Percentiles rank a stretch among this genome's conserved stretches.
These are phyloP conservation scores for Dissophora ornata DNA, from an alignment of 192 early-diverging fungal species.

Conservation along the genomic window DNA sequence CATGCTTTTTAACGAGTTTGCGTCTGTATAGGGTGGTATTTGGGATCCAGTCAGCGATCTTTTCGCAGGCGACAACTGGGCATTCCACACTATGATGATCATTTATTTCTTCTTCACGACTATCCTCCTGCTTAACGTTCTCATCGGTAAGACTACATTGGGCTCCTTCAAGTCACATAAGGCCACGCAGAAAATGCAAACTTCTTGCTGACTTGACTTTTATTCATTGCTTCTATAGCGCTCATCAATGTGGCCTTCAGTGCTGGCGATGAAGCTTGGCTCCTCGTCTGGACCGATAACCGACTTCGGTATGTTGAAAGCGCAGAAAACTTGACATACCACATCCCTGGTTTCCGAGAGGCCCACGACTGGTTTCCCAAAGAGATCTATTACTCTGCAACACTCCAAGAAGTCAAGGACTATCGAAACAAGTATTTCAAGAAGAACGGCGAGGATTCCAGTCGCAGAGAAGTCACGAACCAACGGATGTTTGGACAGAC, in stretches of 20 bases:
- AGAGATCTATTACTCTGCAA: conserved; percentile 28
- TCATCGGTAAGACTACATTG: conserved; percentile 25
- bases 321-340: conserved; percentile 21
- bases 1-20: too few relatives aligned
- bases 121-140: conserved; percentile 32
- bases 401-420: conserved; percentile 8
- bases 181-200: not conserved
- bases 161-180: not conserved
- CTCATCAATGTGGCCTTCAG: conserved; percentile 33
- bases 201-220: not conserved
- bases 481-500: not conserved
- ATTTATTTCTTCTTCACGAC: conserved; percentile 34
- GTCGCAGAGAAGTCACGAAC: not conserved
- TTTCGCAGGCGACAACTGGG: conserved; percentile 6
- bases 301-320: conserved; percentile 21
- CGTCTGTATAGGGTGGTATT: conserved; percentile 14
- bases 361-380: conserved; percentile 7
- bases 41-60: conserved; percentile 25
- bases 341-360: conserved; percentile 32
- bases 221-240: conserved; percentile 5
- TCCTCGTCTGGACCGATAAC: conserved; percentile 21
- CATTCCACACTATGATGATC: conserved; percentile 26
- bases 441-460: not conserved
- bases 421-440: conserved; percentile 3
- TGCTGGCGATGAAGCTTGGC: conserved; percentile 26